Conservation (phyloP, 805 yeast genomes). For the Saccharomycopsis olivae region DNA sequence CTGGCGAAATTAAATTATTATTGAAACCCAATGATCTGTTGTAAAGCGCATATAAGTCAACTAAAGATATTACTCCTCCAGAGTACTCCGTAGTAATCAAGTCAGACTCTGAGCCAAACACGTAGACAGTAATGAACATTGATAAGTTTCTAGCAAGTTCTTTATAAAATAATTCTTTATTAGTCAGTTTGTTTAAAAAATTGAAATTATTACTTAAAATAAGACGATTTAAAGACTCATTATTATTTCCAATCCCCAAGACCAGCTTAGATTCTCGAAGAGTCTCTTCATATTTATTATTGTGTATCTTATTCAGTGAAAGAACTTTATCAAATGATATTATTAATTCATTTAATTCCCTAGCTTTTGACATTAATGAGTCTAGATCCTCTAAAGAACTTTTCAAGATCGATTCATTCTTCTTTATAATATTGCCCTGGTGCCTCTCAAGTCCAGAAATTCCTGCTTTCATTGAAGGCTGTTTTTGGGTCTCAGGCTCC, state of each 20-base stretch:
- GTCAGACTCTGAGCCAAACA: slow-evolving; percentile 23
- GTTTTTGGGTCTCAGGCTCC: background rate
- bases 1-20: slow-evolving; percentile 57
- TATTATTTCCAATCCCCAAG: slow-evolving; percentile 21
- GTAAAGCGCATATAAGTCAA: slow-evolving; percentile 53
- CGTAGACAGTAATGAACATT: slow-evolving; percentile 10
- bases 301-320: slow-evolving; percentile 19
- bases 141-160: slow-evolving; percentile 17
- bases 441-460: slow-evolving; percentile 57
- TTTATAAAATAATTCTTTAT: slow-evolving; percentile 13
- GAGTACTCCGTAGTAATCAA: slow-evolving; percentile 22
- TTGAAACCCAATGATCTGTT: slow-evolving; percentile 58
- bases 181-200: slow-evolving; percentile 17
- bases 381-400: slow-evolving; percentile 69
- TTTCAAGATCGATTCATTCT: slow-evolving; percentile 50
- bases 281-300: slow-evolving; percentile 26
- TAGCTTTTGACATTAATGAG: slow-evolving; percentile 66
- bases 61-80: slow-evolving; percentile 50
- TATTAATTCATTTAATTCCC: slow-evolving; percentile 54
- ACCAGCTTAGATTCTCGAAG: slow-evolving; percentile 25
- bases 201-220: slow-evolving; percentile 17
- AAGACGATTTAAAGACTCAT: slow-evolving; percentile 16
- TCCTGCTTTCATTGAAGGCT: slow-evolving; percentile 37
- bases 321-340: slow-evolving; percentile 24
- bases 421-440: slow-evolving; percentile 42